Conservation (phyloP, 768 basidiomycete genomes). For the Clavulina sp. region DNA sequence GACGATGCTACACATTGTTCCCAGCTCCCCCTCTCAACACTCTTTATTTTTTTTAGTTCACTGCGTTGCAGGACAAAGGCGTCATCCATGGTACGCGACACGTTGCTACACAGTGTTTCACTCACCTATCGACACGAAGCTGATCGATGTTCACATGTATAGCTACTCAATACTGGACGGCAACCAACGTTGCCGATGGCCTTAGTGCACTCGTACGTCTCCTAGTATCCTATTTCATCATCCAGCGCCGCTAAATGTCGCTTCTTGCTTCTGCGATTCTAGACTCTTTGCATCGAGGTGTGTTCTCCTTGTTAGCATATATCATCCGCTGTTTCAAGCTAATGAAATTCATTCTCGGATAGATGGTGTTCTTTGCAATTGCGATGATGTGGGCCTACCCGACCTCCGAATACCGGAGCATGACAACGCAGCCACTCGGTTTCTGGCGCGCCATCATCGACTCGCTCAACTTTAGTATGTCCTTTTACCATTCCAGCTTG, state of each 20-base stretch:
- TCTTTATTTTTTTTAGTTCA: constrained; percentile 35
- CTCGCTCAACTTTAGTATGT: constrained; percentile 30
- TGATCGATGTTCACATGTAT: constrained; percentile 5
- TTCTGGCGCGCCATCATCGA: constrained; percentile 62
- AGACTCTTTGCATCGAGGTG: too few relatives aligned
- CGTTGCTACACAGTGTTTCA: too few relatives aligned
- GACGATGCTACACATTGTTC: too few relatives aligned
- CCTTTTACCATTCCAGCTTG: too few relatives aligned
- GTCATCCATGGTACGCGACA: constrained; percentile 44
- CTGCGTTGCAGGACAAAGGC: constrained; percentile 35
- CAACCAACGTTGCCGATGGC: constrained; percentile 69
- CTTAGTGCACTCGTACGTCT: constrained; percentile 63
- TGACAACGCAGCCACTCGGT: constrained; percentile 22
- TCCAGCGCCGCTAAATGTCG: constrained; percentile 72
- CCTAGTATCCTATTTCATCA: too few relatives aligned
- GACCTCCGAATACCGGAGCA: constrained; percentile 39
- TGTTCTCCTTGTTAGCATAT: too few relatives aligned
- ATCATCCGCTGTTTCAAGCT: too few relatives aligned
- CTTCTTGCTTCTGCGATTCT: constrained; percentile 10
- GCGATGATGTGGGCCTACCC: constrained; percentile 79
- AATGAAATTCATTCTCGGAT: too few relatives aligned
- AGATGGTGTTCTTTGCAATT: constrained; percentile 71
- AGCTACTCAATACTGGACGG: constrained; percentile 72
- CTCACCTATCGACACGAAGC: too few relatives aligned
- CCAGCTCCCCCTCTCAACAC: too few relatives aligned